Conservation (phyloP, 352 stramenopile species). For the Globisporangium splendens region DNA sequence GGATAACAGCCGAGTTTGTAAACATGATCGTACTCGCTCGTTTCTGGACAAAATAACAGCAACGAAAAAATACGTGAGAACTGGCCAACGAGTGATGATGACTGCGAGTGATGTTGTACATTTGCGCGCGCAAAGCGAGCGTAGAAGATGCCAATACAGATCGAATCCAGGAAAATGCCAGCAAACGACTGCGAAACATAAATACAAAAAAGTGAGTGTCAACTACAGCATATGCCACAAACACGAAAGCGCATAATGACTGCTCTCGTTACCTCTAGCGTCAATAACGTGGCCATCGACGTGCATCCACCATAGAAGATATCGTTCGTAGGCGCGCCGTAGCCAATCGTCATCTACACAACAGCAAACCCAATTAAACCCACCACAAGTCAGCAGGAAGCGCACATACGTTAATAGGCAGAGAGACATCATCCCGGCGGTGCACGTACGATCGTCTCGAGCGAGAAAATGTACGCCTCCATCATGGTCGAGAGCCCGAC, state of each 20-base stretch:
- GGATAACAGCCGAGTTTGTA: slow-evolving; percentile 80
- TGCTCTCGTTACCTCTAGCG: slow-evolving; percentile 47
- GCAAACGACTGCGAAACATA: slow-evolving; percentile 55
- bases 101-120: slow-evolving; percentile 25
- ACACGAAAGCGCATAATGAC: no score
- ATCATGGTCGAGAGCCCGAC: slow-evolving; percentile 72
- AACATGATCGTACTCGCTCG: slow-evolving; percentile 87
- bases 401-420: not conserved
- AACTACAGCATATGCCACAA: no score
- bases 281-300: slow-evolving; percentile 75
- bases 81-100: not conserved
- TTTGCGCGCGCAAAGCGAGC: slow-evolving; percentile 77
- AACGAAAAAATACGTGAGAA: not conserved
- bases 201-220: not conserved
- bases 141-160: slow-evolving; percentile 88
- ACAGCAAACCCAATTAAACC: slow-evolving; percentile 4
- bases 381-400: not conserved
- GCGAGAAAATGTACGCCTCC: slow-evolving; percentile 84
- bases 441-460: slow-evolving; percentile 78
- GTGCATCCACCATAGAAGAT: slow-evolving; percentile 86
- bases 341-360: slow-evolving; percentile 84
- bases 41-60: slow-evolving; percentile 33
- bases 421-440: not conserved
- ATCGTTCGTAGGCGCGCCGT: slow-evolving; percentile 80
- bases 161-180: slow-evolving; percentile 83